Evolutionary conservation across 768 basidiomycete species (phyloP), one percentile per base, ranked within the genome.

Genomic region (Auricularia cornea): DNA sequence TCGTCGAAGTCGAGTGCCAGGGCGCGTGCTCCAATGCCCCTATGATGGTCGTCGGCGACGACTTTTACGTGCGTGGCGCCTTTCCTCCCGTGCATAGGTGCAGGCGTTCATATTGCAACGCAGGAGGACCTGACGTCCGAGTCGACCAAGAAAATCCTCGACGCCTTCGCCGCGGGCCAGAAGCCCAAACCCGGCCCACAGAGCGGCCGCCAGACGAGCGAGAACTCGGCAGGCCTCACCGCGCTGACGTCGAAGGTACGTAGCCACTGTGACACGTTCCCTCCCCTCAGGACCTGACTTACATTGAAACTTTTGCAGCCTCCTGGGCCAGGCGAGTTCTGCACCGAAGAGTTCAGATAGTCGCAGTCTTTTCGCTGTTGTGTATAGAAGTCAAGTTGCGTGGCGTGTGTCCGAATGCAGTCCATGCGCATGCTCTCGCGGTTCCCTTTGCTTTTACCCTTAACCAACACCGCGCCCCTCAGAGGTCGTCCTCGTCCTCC

Each of bases 11-110:
- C 31, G 97, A 99, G 78, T 99, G 97, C 76, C 88, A 98, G 71
- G 97, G 97, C 63, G 96, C 97, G 61, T 99, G 97, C 79, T 92
- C 90, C 70, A 99, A 98, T 77, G 97, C 94, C 30, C 93, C 92
- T 54, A 98, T 98, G 97, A 80, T 99, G 75, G 94, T 88, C 65
- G 82, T 99, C 70, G 89, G 89, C 30, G 97, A 99, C 71, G 94
- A 98, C 74, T 99, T 94, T 79, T 99, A 97, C 74, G 94, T 93
- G 71, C 66, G 89, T 77, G 2, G 3, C 32, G 16, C 23, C 12
- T 61, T 3, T 63, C 38, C 51, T 35, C 60, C 1, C 31, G 12
- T 6, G n/a, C n/a, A n/a, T n/a, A n/a, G n/a, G n/a, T n/a, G n/a
- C n/a, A n/a, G n/a, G n/a, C n/a, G n/a, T 23, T 54, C 28, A 63